These are phyloP conservation scores for Candida caryicola DNA, from an alignment of 805 yeast genomes.

Conservation along the genomic window DNA sequence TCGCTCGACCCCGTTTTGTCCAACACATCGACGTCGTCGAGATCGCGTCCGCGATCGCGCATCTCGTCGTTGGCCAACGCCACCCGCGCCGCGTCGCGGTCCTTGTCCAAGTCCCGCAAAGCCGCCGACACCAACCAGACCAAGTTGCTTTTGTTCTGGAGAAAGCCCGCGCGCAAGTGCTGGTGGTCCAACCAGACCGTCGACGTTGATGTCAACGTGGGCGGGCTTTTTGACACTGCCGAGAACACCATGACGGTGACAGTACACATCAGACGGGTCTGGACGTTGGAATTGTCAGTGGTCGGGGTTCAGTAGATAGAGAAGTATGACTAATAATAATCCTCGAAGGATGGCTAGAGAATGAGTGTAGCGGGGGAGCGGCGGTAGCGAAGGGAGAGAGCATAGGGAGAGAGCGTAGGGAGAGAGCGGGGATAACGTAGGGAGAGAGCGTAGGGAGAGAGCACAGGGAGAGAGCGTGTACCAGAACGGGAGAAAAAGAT, in stretches of 20 bases:
- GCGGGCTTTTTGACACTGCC: constrained; percentile 23
- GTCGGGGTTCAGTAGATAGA: constrained; percentile 65
- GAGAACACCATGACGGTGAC: constrained; percentile 40
- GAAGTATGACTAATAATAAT: too few relatives aligned
- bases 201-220: constrained; percentile 39
- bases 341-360: not conserved
- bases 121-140: constrained; percentile 41
- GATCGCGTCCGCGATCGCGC: constrained; percentile 48
- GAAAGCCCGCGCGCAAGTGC: constrained; percentile 97
- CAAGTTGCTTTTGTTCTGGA: constrained; percentile 87
- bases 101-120: constrained; percentile 50
- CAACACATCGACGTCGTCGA: constrained; percentile 31
- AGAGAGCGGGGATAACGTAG: too few relatives aligned
- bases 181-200: constrained; percentile 85
- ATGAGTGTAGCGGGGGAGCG: too few relatives aligned
- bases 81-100: constrained; percentile 55
- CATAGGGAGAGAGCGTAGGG: too few relatives aligned
- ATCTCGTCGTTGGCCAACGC: constrained; percentile 58
- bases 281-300: constrained; percentile 93
- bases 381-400: too few relatives aligned
- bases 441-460: too few relatives aligned
- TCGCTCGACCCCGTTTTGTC: constrained; percentile 38
- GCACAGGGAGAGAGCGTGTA: too few relatives aligned
- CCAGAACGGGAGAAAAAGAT: too few relatives aligned
- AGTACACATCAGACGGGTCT: constrained; percentile 87